Evolutionary conservation across 495 filamentous ascomycete species (phyloP).

Genomic region (Articulospora tetracladia): DNA sequence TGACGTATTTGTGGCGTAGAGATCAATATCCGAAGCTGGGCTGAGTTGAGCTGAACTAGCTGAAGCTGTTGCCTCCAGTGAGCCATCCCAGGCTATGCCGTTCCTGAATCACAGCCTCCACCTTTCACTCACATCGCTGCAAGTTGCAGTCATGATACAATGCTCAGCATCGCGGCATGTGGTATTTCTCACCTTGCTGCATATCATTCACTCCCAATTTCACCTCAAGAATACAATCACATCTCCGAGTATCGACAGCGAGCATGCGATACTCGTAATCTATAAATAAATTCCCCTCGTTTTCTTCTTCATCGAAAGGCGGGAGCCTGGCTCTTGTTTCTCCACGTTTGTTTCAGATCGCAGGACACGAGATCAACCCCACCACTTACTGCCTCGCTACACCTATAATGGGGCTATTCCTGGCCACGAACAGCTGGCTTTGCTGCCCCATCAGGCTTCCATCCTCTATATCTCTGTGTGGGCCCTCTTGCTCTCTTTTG

Average conservation of each 20-base stretch:
- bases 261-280: background rate
- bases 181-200: too few relatives aligned
- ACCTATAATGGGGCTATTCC: too few relatives aligned
- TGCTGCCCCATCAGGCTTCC: background rate
- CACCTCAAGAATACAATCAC: too few relatives aligned
- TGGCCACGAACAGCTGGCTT: background rate
- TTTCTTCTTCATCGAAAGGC: background rate
- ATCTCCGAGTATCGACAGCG: too few relatives aligned
- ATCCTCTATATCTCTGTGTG: conserved; percentile 1
- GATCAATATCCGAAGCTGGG: too few relatives aligned
- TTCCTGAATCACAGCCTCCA: background rate
- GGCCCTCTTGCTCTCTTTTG: background rate
- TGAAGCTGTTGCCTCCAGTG: too few relatives aligned
- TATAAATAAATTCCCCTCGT: background rate
- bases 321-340: conserved; percentile 1
- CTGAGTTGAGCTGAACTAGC: too few relatives aligned
- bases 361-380: conserved; percentile 3
- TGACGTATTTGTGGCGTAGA: too few relatives aligned
- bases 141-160: too few relatives aligned
- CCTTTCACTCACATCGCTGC: background rate
- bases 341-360: conserved; percentile 1
- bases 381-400: too few relatives aligned
- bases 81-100: background rate
- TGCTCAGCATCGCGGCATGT: too few relatives aligned
- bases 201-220: background rate